Base-by-base conservation (phyloP, 1,284 basidiomycete genomes). In the Ustilago trichophora region DNA sequence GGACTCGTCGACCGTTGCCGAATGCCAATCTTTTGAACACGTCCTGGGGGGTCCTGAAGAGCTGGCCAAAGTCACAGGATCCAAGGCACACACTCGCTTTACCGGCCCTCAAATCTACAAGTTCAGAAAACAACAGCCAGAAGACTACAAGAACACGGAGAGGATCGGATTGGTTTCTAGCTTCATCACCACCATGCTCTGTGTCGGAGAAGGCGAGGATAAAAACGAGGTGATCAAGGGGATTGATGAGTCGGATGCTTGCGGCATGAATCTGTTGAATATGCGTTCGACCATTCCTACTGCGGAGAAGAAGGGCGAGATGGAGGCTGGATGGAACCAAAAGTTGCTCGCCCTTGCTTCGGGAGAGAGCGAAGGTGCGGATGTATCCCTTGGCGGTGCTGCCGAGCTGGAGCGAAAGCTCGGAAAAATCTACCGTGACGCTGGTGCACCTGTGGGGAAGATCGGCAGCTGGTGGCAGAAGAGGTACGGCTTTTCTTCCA, bases 51-150 rank as follows among this genome's bases (percentile, higher is more conserved):
- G 91, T 6, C 82, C 89, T 0, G 87, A 89, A 55, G 85, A 82
- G 6, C 84, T 94, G 10, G 89, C 91, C 0, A 86, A 89, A 75
- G 82, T 90, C 7, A 91, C 91, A 2, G 92, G 92, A 5, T 91
- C 90, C 73, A 85, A 89, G 43, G 92, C 91, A 0, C 92, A 94
- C 77, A 90, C 92, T 71, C 86, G 92, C 12, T 95, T 95, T 82
- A 93, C 92, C 0, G 92, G 89, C 10, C 87, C 88, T 37, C 92
- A 94, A 82, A 93, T 94, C 70, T 85, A 87, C 65, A 88, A 88
- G 82, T 89, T 90, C 72, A 47, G 85, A 68, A 32, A 85, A 45
- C 72, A 85, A 16, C 82, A 87, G 26, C 87, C 88, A 5, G 83
- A 86, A 11, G 85, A 85, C 5, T 94, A 93, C 81, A 83, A 82